Percentiles rank a stretch among this genome's conserved stretches.
phyloP scores from a whole-genome alignment of 352 stramenopile species.

The Globisporangium ultimum region DNA sequence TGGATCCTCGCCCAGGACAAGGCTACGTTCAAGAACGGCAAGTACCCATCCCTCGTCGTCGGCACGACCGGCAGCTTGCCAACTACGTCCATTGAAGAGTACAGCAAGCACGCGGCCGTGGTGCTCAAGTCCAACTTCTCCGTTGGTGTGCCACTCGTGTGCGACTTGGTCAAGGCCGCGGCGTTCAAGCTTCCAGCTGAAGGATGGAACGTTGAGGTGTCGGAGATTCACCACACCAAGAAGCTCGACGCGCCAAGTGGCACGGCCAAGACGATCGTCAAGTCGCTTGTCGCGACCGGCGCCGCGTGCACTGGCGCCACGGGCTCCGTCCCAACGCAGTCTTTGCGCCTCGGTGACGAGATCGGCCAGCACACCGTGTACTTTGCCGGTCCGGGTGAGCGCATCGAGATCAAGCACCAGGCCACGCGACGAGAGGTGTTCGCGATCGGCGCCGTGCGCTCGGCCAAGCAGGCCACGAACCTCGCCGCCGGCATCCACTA shows the following conservation, averaged over 20 bases:
- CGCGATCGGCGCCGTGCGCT: conserved; percentile 68
- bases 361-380: conserved; percentile 82
- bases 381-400: conserved; percentile 73
- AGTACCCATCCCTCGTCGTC: conserved; percentile 68
- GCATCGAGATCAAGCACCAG: conserved; percentile 84
- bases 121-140: conserved; percentile 84
- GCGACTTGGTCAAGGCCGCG: conserved; percentile 63
- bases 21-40: conserved; percentile 54
- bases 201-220: conserved; percentile 80
- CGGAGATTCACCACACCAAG: conserved; percentile 84
- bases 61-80: conserved; percentile 70
- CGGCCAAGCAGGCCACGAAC: conserved; percentile 48
- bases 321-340: conserved; percentile 54
- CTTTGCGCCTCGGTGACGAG: conserved; percentile 75
- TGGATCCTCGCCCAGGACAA: conserved; percentile 57
- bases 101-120: conserved; percentile 56
- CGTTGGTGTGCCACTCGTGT: conserved; percentile 75
- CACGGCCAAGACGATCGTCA: conserved; percentile 77
- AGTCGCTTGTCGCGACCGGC: conserved; percentile 58
- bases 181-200: conserved; percentile 71
- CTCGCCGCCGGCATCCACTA: conserved; percentile 56
- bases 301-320: conserved; percentile 44
- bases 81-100: conserved; percentile 52
- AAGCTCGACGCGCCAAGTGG: conserved; percentile 82
- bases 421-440: conserved; percentile 79